Evolutionary conservation across 139 green algal genomes (phyloP).

Genomic region (Chlamydomonas sp.): DNA sequence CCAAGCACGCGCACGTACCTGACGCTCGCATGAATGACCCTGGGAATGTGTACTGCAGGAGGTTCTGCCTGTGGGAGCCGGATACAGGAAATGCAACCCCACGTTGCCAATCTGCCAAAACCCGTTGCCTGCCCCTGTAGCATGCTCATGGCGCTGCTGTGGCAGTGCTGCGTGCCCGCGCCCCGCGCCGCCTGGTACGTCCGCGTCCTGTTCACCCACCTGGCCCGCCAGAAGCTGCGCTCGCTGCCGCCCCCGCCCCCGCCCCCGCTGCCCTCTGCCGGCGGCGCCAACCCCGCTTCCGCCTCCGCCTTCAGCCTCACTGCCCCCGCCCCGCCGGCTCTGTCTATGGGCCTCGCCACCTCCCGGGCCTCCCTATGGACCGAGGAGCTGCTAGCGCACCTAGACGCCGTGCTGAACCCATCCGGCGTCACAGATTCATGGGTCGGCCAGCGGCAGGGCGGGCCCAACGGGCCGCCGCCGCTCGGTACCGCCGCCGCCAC

Average conservation of each 20-base stretch:
- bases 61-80: too few relatives aligned
- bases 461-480: neutral
- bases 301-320: neutral
- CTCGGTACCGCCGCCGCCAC: neutral
- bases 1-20: too few relatives aligned
- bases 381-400: neutral
- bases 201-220: conserved; percentile 26
- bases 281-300: neutral
- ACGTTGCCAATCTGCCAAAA: neutral
- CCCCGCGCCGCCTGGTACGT: conserved; percentile 26
- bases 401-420: conserved; percentile 1
- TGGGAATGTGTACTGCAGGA: too few relatives aligned
- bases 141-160: conserved; percentile 20
- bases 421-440: neutral
- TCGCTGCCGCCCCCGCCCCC: conserved; percentile 30
- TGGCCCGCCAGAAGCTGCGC: conserved; percentile 13
- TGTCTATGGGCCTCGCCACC: neutral
- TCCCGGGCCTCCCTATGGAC: conserved; percentile 12
- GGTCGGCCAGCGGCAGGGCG: too few relatives aligned
- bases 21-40: too few relatives aligned
- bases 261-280: neutral
- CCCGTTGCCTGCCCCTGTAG: neutral
- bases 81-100: too few relatives aligned
- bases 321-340: neutral
- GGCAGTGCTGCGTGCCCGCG: conserved; percentile 19